A percentile compares a stretch with the other conserved stretches of the same genome.
phyloP scores from a whole-genome alignment of 345 rosid species.

The Durio zibethinus region DNA sequence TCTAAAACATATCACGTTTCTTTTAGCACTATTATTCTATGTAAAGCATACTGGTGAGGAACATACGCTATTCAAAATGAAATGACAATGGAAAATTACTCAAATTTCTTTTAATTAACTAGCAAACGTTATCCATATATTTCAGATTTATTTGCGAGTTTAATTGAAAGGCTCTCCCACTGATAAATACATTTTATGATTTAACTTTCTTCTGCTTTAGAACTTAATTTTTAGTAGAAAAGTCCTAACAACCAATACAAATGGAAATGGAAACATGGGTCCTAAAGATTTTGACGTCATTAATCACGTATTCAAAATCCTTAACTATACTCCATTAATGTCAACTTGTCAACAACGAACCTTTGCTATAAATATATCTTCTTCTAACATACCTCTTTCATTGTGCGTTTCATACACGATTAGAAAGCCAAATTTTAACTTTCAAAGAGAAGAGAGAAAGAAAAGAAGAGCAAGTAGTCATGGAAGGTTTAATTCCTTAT shows the following conservation, averaged over 20 bases:
- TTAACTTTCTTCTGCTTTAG: too few relatives aligned
- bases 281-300: not conserved
- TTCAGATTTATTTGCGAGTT: too few relatives aligned
- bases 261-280: not conserved
- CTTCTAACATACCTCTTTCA: not conserved
- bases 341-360: not conserved
- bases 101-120: too few relatives aligned
- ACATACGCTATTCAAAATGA: too few relatives aligned
- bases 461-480: slow-evolving; percentile 22
- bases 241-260: not conserved
- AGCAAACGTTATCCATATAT: too few relatives aligned
- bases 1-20: not conserved
- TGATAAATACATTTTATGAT: too few relatives aligned
- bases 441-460: not conserved
- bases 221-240: too few relatives aligned
- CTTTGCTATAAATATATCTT: not conserved
- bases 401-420: not conserved
- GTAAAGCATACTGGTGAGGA: too few relatives aligned
- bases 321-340: not conserved
- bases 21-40: not conserved
- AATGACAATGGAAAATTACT: too few relatives aligned
- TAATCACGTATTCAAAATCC: not conserved
- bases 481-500: slow-evolving; percentile 83
- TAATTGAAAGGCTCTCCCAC: too few relatives aligned
- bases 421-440: not conserved